A percentile compares a stretch with the other conserved stretches of the same genome.
Conservation (phyloP, 345 rosid species). For the Linum trigynum region DNA sequence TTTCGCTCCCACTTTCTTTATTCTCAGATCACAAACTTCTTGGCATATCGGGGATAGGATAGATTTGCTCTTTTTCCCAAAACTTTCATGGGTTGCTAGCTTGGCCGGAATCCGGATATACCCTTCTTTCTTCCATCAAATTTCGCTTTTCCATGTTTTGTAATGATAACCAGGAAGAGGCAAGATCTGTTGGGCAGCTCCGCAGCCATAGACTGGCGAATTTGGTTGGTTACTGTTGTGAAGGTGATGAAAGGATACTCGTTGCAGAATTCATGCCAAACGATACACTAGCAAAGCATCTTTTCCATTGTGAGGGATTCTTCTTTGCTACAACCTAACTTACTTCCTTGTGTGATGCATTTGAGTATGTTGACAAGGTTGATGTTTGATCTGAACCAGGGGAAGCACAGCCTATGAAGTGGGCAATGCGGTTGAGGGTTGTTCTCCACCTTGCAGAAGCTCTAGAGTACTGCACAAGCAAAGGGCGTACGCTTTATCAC, state of each 20-base stretch:
- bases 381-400: conserved; percentile 36
- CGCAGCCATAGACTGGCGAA: conserved; percentile 66
- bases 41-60: too few relatives aligned
- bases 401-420: conserved; percentile 92
- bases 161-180: conserved; percentile 55
- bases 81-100: too few relatives aligned
- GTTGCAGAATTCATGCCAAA: conserved; percentile 87
- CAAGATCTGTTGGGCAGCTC: conserved; percentile 80
- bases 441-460: conserved; percentile 91
- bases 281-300: conserved; percentile 90
- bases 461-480: conserved; percentile 73
- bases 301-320: conserved; percentile 68
- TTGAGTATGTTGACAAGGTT: not conserved
- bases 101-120: not conserved
- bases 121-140: not conserved
- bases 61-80: not conserved
- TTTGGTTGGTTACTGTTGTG: conserved; percentile 84
- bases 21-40: too few relatives aligned
- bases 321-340: not conserved
- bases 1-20: not conserved
- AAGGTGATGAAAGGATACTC: conserved; percentile 86
- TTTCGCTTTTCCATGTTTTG: conserved; percentile 5
- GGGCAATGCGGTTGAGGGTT: conserved; percentile 93
- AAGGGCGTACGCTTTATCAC: conserved; percentile 88
- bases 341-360: too few relatives aligned